Conservation (phyloP, 345 rosid species). For the Arabidopsis arenosa region DNA sequence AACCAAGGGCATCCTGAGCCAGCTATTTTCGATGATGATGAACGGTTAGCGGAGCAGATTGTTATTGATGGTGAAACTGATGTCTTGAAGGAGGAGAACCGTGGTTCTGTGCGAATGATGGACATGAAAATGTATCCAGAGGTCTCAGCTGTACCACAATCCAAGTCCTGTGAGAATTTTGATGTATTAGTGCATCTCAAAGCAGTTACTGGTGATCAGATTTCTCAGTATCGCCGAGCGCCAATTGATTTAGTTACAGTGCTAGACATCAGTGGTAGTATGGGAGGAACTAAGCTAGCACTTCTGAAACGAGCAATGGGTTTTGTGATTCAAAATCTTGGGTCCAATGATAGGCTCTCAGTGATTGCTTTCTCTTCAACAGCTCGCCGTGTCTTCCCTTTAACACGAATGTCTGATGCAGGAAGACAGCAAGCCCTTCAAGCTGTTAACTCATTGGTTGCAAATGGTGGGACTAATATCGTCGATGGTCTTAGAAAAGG, state of each 20-base stretch:
- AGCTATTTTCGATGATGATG: conserved; percentile 67
- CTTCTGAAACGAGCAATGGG: conserved; percentile 93
- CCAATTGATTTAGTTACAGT: conserved; percentile 81
- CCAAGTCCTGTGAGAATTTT: conserved; percentile 58
- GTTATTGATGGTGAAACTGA: conserved; percentile 42
- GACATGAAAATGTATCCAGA: conserved; percentile 66
- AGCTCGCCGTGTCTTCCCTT: conserved; percentile 80
- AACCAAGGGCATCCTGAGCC: conserved; percentile 63
- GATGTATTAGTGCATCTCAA: conserved; percentile 70
- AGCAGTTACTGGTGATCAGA: conserved; percentile 52
- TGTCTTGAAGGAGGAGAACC: background rate
- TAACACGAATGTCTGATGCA: conserved; percentile 65
- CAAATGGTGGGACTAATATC: conserved; percentile 89
- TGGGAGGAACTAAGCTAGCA: conserved; percentile 93
- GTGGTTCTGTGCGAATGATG: conserved; percentile 42
- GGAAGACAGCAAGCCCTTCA: conserved; percentile 83
- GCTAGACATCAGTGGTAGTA: conserved; percentile 90
- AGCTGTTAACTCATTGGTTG: conserved; percentile 80
- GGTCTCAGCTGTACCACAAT: conserved; percentile 60
- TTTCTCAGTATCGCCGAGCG: conserved; percentile 59
- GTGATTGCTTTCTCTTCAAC: conserved; percentile 90
- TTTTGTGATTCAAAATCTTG: conserved; percentile 87
- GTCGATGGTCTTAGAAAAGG: conserved; percentile 87
- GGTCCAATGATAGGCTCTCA: conserved; percentile 79
- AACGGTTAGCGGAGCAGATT: conserved; percentile 52